Conservation (phyloP, 768 basidiomycete genomes). For the Udeniomyces megalosporus region DNA sequence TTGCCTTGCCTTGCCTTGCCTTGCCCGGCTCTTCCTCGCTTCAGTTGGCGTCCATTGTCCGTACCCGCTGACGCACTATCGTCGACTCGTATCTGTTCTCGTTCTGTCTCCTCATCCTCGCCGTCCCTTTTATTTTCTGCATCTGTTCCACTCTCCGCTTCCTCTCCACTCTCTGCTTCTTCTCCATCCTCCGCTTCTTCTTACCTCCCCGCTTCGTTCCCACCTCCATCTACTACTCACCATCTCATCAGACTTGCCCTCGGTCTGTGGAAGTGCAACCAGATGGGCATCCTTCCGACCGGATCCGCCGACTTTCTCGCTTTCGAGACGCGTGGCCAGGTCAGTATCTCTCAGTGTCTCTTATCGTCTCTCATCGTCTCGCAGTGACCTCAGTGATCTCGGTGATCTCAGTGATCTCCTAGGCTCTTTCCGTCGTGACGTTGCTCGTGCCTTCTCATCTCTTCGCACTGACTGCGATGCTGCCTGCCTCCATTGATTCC, state of each 20-base stretch:
- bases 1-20: no score
- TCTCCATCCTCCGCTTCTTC: constrained; percentile 53
- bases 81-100: no score
- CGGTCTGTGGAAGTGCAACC: constrained; percentile 81
- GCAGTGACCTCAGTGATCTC: no score
- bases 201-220: background rate
- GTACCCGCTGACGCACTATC: no score
- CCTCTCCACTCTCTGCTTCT: constrained; percentile 49
- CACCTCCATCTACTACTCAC: constrained; percentile 22
- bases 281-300: constrained; percentile 78
- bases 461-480: no score
- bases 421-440: no score
- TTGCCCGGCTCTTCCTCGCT: no score
- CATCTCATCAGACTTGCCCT: constrained; percentile 46
- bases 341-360: constrained; percentile 32
- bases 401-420: background rate
- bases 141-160: constrained; percentile 34
- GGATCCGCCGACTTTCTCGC: constrained; percentile 91
- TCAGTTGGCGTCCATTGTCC: no score
- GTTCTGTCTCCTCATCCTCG: background rate
- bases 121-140: background rate
- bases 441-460: no score
- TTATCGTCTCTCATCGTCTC: background rate
- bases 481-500: no score
- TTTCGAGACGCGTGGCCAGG: constrained; percentile 63